Evolutionary conservation across 1,139 yeast genomes (phyloP), one percentile per base, ranked within the genome.

Genomic region (Zhuliangozyma parablackwelliae): DNA sequence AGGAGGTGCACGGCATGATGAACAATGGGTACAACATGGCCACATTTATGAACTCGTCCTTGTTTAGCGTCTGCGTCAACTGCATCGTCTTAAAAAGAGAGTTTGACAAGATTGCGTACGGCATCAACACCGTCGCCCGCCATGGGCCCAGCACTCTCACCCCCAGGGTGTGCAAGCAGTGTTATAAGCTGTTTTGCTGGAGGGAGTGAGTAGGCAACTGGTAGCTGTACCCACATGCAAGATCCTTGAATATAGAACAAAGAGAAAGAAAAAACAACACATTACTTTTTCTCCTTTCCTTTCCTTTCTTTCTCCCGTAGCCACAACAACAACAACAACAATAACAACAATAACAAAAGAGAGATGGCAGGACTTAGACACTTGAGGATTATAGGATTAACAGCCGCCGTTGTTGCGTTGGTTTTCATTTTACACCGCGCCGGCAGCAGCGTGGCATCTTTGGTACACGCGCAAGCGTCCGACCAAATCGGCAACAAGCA

Each of bases 71-170:
- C 24, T 82, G 89, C 51, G 46, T 81, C 9, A 78, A 76, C 8
- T 82, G 89, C 58, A 75, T 84, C 1, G 56, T 79, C 21, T 46
- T 80, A 16, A 79, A 78, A 47, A 59, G 87, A 46, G 65, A 70
- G 27, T 71, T 72, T 44, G 86, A 80, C 43, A 57, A 75, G 34
- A 56, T 31, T 34, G 50, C 29, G 36, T 50, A 12, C 25, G 30
- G 36, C 10, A 12, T 32, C 29, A 39, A 37, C 9, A 21, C 29
- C 7, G 32, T 7, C 7, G 29, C 29, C 10, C n/a, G 3, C 26
- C n/a, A 24, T 5, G 12, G 28, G 12, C 12, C 28, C 10, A 8
- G 24, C n/a, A 7, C 35, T 33, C n/a, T 13, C 11, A 31, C 38
- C 9, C 49, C 49, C 7, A 36, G 32, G 26, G 35, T 39, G 21